A percentile compares a stretch with the other conserved stretches of the same genome.
Evolutionary conservation across 2,329 filamentous ascomycete genomes (phyloP).

Genomic region (Phoma herbarum): DNA sequence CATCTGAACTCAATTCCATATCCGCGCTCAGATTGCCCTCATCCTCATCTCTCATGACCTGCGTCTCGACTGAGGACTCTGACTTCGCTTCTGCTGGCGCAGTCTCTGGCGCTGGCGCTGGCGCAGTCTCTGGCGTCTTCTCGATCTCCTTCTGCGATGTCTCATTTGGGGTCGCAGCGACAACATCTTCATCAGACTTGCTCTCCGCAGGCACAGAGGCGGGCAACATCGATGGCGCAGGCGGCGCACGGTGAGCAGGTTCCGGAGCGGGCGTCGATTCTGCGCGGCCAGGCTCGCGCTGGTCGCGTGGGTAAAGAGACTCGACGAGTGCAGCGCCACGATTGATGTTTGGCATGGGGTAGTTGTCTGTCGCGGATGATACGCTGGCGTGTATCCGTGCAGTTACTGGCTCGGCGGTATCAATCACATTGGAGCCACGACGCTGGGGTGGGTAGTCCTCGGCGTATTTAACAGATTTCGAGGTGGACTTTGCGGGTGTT

Average conservation of each 20-base stretch:
- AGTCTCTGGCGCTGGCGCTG: too few relatives aligned
- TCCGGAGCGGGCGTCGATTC: not conserved
- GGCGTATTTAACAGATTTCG: not conserved
- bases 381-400: not conserved
- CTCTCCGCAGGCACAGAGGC: not conserved
- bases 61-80: not conserved
- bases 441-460: not conserved
- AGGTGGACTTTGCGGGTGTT: not conserved
- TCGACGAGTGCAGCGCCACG: constrained; percentile 15
- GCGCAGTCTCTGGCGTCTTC: not conserved
- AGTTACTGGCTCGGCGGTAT: constrained; percentile 1
- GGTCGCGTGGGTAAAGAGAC: constrained; percentile 8
- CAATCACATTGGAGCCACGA: not conserved
- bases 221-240: not conserved
- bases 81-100: not conserved
- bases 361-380: not conserved
- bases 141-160: not conserved
- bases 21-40: constrained; percentile 5
- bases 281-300: not conserved
- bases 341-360: not conserved
- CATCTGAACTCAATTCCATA: constrained; percentile 14
- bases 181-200: not conserved
- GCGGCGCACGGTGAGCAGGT: not conserved
- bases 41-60: not conserved
- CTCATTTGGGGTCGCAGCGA: not conserved